Evolutionary conservation across 495 filamentous ascomycete species (phyloP).

Genomic region (Coniosporium apollinis): DNA sequence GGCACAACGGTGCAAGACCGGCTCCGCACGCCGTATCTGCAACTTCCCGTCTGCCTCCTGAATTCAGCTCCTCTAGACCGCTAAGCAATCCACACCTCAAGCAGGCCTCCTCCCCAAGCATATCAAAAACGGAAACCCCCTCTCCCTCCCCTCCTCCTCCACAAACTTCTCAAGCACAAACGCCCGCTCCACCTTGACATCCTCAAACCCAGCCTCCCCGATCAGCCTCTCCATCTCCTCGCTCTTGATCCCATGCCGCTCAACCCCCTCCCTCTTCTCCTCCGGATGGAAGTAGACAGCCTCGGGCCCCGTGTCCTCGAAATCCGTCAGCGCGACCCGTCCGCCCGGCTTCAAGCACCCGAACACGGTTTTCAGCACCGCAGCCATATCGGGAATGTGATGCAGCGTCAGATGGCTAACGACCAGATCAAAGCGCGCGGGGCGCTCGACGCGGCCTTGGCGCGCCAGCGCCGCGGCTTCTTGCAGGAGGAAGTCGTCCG

Average conservation of each 20-base stretch:
- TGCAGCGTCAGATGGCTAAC: constrained; percentile 36
- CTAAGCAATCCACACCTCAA: background rate
- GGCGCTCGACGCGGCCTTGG: constrained; percentile 8
- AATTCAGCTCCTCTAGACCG: no score
- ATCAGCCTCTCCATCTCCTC: constrained; percentile 25
- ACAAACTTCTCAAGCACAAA: constrained; percentile 32
- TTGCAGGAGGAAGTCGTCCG: constrained; percentile 18
- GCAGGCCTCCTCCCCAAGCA: constrained; percentile 24
- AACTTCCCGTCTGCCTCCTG: no score
- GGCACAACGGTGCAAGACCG: no score
- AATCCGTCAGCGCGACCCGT: constrained; percentile 35
- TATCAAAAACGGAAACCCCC: constrained; percentile 36
- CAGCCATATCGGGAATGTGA: constrained; percentile 30
- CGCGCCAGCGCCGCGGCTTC: background rate
- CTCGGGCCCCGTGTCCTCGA: constrained; percentile 37
- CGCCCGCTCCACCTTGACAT: constrained; percentile 26
- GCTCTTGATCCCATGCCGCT: constrained; percentile 33
- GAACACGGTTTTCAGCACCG: constrained; percentile 25
- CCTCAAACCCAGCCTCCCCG: constrained; percentile 29
- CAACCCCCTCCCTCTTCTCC: constrained; percentile 33
- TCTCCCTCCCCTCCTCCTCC: constrained; percentile 21
- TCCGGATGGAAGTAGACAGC: constrained; percentile 34
- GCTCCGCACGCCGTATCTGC: no score
- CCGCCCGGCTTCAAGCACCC: constrained; percentile 30
- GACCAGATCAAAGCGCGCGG: constrained; percentile 30